A percentile compares a stretch with the other conserved stretches of the same genome.
Conservation (phyloP, 768 basidiomycete species). For the Rhizopogon vinicolor region DNA sequence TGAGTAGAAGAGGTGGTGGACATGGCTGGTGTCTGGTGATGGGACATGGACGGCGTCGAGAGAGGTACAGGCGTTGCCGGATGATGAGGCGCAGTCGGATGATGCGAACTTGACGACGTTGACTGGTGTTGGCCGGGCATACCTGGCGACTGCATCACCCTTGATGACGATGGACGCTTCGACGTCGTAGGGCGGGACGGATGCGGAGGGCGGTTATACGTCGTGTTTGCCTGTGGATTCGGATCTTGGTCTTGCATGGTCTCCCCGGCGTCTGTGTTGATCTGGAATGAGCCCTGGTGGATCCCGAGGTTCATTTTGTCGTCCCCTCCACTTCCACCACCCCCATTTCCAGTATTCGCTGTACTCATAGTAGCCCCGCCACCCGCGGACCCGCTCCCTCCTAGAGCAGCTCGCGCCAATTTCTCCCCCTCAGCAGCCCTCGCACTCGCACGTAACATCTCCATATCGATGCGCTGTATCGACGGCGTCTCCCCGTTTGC, state of each 20-base stretch:
- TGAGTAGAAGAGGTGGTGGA: not conserved
- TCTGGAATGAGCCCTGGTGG: constrained; percentile 62
- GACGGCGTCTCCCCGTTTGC: constrained; percentile 43
- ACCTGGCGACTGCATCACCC: not conserved
- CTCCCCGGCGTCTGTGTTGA: constrained; percentile 13
- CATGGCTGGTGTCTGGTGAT: not conserved
- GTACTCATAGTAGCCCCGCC: constrained; percentile 12
- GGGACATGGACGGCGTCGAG: not conserved
- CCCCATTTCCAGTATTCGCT: constrained; percentile 4
- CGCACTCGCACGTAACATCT: constrained; percentile 69
- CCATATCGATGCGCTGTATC: constrained; percentile 59
- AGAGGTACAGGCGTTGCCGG: not conserved
- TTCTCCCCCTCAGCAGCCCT: constrained; percentile 46
- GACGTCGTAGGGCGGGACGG: not conserved
- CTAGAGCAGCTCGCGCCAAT: constrained; percentile 22
- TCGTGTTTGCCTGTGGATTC: not conserved
- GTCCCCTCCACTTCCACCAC: constrained; percentile 6
- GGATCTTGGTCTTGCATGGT: constrained; percentile 1
- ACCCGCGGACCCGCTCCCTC: constrained; percentile 10
- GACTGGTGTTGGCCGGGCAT: not conserved
- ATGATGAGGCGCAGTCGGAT: not conserved
- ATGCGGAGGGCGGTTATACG: not conserved
- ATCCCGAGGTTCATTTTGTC: constrained; percentile 27
- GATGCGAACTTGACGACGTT: not conserved
- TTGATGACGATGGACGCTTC: not conserved